A percentile compares a stretch with the other conserved stretches of the same genome.
Conservation (phyloP, 495 filamentous ascomycete genomes). For the Penicillium pulvis region DNA sequence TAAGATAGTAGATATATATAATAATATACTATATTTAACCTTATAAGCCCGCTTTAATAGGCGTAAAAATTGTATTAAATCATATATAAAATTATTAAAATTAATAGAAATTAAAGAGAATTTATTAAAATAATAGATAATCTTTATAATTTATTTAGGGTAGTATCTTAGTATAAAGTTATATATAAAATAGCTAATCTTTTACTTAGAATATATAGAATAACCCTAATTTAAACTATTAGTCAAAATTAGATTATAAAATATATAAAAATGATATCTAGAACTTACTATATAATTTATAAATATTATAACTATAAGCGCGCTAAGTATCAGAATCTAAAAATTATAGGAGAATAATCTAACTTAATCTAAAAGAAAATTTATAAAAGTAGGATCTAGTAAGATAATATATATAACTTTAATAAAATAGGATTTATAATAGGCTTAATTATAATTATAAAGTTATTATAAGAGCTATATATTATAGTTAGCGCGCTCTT, state of each 20-base stretch:
- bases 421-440: no score
- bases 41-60: neutral
- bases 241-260: conserved; percentile 3
- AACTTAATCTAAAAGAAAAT: no score
- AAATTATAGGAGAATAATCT: no score
- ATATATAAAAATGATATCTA: neutral
- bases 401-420: no score
- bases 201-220: neutral
- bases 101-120: neutral
- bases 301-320: neutral
- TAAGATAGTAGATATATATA: conserved; percentile 1
- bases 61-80: no score
- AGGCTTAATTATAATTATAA: no score
- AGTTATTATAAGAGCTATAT: no score
- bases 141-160: conserved; percentile 1
- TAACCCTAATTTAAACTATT: conserved; percentile 3
- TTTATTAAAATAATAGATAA: conserved; percentile 1
- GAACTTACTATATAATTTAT: no score
- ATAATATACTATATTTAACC: neutral
- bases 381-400: no score
- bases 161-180: neutral
- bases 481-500: no score
- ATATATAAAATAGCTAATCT: conserved; percentile 5
- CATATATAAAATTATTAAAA: no score
- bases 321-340: no score